Evolutionary conservation across 805 yeast genomes (phyloP).

Genomic region (Limtongia smithiae): DNA sequence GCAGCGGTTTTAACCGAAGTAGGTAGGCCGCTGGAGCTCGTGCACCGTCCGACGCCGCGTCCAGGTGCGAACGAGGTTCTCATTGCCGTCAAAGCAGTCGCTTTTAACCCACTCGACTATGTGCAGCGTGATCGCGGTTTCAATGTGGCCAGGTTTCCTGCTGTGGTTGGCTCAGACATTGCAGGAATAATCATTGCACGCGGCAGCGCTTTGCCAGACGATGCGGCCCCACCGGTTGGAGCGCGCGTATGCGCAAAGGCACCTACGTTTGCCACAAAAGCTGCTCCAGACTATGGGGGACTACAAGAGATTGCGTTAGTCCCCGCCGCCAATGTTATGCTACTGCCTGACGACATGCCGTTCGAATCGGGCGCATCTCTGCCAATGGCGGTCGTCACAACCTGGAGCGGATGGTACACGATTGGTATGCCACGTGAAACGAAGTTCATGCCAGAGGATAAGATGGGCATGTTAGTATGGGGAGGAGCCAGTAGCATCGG

Average conservation of each 20-base stretch:
- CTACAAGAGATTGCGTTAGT: conserved; percentile 27
- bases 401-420: conserved; percentile 1
- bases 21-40: too few species aligned
- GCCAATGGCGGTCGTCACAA: conserved; percentile 30
- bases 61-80: conserved; percentile 23
- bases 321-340: conserved; percentile 10
- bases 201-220: conserved; percentile 29
- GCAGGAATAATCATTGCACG: conserved; percentile 32
- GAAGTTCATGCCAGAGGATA: too few species aligned
- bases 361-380: conserved; percentile 27
- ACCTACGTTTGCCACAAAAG: neutral
- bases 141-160: conserved; percentile 15
- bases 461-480: conserved; percentile 56
- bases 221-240: conserved; percentile 28
- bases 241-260: conserved; percentile 21
- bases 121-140: conserved; percentile 3
- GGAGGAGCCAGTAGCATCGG: conserved; percentile 70
- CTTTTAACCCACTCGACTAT: conserved; percentile 33
- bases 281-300: conserved; percentile 10
- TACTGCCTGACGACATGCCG: conserved; percentile 26
- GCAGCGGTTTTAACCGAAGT: too few species aligned
- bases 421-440: conserved; percentile 3
- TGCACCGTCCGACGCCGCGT: too few species aligned
- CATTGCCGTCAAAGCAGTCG: conserved; percentile 28
- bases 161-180: conserved; percentile 30